Percentiles rank a stretch among this genome's conserved stretches.
Conservation (phyloP, 2,329 filamentous ascomycete genomes). For the Diplodia corticola region DNA sequence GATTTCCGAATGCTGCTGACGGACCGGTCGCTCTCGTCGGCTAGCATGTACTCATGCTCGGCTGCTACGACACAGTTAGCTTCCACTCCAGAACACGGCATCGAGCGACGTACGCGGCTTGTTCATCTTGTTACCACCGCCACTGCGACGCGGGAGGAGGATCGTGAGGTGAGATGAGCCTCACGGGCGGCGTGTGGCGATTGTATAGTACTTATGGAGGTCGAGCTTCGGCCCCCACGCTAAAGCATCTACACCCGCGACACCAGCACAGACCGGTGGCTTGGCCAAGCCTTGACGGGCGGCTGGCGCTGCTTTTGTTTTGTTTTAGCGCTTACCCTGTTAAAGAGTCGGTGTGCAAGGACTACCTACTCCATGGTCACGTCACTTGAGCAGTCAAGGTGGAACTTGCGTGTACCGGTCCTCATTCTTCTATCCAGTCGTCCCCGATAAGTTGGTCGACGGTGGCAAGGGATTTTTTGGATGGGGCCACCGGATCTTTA, state of each 20-base stretch:
- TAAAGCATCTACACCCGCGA: neutral
- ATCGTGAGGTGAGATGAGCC: neutral
- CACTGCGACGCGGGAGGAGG: neutral
- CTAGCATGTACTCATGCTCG: constrained; percentile 21
- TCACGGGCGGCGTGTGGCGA: neutral
- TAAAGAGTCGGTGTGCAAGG: neutral
- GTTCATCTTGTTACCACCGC: neutral
- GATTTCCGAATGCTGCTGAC: neutral
- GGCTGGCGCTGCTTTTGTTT: neutral
- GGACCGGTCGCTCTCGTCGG: neutral
- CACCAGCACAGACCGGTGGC: neutral
- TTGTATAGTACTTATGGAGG: neutral
- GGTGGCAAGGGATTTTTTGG: no score
- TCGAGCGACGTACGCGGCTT: neutral
- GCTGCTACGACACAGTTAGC: neutral
- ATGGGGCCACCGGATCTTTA: neutral
- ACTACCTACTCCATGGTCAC: neutral
- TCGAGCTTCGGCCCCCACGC: neutral
- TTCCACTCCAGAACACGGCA: no score
- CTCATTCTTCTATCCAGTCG: no score
- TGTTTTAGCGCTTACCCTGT: neutral
- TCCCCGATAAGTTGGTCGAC: no score
- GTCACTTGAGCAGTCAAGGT: neutral
- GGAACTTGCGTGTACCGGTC: neutral
- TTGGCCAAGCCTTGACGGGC: neutral